Conservation (phyloP, 2,329 filamentous ascomycete species). For the Lachnellula subtilissima region DNA sequence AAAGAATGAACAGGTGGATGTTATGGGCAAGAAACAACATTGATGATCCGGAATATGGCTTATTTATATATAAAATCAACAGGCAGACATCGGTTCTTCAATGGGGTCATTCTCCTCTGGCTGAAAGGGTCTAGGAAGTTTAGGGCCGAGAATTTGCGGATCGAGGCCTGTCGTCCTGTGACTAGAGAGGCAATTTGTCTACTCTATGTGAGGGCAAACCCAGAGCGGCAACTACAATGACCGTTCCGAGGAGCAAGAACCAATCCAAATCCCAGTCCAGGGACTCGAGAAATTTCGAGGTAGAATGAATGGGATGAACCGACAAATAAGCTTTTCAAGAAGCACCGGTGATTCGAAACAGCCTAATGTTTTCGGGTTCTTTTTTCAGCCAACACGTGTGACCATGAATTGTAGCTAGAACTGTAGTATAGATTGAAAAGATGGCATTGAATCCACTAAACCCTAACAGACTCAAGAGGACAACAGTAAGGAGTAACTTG, state of each 20-base stretch:
- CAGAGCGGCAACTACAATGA: neutral
- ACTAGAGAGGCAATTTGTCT: constrained; percentile 12
- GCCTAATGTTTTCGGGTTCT: constrained; percentile 8
- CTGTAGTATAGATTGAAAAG: constrained; percentile 5
- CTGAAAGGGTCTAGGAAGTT: constrained; percentile 20
- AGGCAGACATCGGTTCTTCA: neutral
- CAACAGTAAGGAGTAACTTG: too few relatives aligned
- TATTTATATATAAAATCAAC: constrained; percentile 13
- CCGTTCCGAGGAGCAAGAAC: constrained; percentile 6
- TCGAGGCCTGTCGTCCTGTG: constrained; percentile 15
- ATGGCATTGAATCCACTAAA: neutral
- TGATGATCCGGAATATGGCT: neutral
- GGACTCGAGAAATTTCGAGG: constrained; percentile 7
- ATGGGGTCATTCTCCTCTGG: constrained; percentile 12
- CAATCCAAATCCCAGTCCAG: constrained; percentile 14
- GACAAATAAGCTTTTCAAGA: constrained; percentile 4
- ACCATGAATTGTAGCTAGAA: constrained; percentile 1
- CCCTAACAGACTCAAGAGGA: too few relatives aligned
- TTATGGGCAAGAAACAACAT: constrained; percentile 7
- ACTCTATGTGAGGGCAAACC: constrained; percentile 11
- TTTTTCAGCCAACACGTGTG: constrained; percentile 4
- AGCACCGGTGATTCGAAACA: constrained; percentile 2
- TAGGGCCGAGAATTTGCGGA: constrained; percentile 18
- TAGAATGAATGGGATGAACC: constrained; percentile 9
- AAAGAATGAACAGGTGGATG: neutral